A percentile compares a stretch with the other conserved stretches of the same genome.
Conservation (phyloP, 176 grass and related monocot species). For the Canna indica region DNA sequence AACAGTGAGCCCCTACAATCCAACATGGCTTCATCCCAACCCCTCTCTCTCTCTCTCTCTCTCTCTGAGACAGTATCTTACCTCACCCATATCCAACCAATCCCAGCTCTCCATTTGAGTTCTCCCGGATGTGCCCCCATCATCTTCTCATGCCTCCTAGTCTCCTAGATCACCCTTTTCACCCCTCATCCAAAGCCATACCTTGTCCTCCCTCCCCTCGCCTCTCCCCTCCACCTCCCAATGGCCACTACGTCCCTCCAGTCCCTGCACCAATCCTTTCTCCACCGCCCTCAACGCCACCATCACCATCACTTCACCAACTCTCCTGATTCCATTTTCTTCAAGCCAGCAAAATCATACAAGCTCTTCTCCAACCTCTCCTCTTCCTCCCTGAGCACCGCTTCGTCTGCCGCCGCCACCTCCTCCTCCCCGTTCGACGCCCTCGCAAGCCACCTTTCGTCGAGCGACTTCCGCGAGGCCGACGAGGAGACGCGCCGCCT, state of each 20-base stretch:
- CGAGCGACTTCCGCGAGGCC: slow-evolving; percentile 47
- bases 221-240: slow-evolving; percentile 8
- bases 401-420: slow-evolving; percentile 26
- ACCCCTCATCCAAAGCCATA: neutral
- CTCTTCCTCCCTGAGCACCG: slow-evolving; percentile 22
- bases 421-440: slow-evolving; percentile 30
- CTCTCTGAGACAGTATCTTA: neutral
- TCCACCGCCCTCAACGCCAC: slow-evolving; percentile 11
- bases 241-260: slow-evolving; percentile 55
- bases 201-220: slow-evolving; percentile 2
- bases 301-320: neutral
- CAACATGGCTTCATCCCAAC: neutral
- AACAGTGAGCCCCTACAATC: neutral
- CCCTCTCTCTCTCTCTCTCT: neutral
- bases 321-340: slow-evolving; percentile 18
- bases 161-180: slow-evolving; percentile 8
- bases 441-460: slow-evolving; percentile 36
- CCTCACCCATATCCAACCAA: slow-evolving; percentile 87
- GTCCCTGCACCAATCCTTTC: slow-evolving; percentile 46
- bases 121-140: slow-evolving; percentile 23
- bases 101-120: slow-evolving; percentile 42
- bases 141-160: slow-evolving; percentile 19
- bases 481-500: slow-evolving; percentile 81
- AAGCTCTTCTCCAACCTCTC: slow-evolving; percentile 55
- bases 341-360: slow-evolving; percentile 33